A percentile compares a stretch with the other conserved stretches of the same genome.
phyloP scores from a whole-genome alignment of 768 basidiomycete species.

The Neoboletus magnificus region DNA sequence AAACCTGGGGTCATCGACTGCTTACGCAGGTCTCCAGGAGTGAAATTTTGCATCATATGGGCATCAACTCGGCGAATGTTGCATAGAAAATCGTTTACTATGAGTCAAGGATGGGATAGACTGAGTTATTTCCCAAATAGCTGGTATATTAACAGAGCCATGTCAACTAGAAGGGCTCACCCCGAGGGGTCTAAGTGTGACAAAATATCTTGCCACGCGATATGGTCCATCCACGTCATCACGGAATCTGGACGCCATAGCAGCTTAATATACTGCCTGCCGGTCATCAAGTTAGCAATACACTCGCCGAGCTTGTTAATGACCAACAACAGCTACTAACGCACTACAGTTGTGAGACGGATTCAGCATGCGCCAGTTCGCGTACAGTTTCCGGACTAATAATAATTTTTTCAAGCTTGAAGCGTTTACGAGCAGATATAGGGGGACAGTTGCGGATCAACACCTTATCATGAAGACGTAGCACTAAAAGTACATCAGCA shows the following conservation, averaged over 20 bases:
- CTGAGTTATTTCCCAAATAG: slow-evolving; percentile 2
- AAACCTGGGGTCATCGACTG: slow-evolving; percentile 41
- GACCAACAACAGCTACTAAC: neutral
- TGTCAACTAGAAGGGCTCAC: slow-evolving; percentile 13
- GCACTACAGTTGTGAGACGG: neutral
- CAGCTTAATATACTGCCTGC: neutral
- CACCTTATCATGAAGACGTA: slow-evolving; percentile 68
- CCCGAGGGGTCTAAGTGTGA: slow-evolving; percentile 5
- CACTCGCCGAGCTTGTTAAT: neutral
- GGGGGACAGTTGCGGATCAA: slow-evolving; percentile 81
- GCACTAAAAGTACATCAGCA: slow-evolving; percentile 38
- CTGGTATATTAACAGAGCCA: slow-evolving; percentile 11
- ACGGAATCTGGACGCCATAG: neutral
- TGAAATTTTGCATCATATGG: slow-evolving; percentile 43
- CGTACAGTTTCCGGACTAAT: slow-evolving; percentile 67
- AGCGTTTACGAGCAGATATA: slow-evolving; percentile 74
- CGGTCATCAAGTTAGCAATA: neutral
- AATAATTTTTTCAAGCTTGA: slow-evolving; percentile 63
- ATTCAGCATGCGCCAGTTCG: slow-evolving; percentile 32
- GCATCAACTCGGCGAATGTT: slow-evolving; percentile 5
- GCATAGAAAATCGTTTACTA: neutral
- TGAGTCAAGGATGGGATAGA: neutral
- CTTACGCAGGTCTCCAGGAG: slow-evolving; percentile 31
- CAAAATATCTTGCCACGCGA: neutral
- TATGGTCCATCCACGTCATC: neutral